Conservation (phyloP, 1,284 basidiomycete species). For the Cryptococcus deneoformans region DNA sequence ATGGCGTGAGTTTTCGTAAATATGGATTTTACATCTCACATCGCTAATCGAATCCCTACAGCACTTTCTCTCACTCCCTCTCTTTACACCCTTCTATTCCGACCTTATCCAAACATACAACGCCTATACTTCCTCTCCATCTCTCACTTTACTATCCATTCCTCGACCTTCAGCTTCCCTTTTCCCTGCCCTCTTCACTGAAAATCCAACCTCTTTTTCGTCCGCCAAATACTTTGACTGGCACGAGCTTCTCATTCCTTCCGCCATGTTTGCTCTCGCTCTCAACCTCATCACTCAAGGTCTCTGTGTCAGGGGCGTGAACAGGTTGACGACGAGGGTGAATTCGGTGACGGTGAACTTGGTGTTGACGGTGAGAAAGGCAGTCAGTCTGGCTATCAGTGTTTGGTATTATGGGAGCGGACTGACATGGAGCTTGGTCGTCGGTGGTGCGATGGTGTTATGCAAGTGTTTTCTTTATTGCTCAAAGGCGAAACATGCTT, state of each 20-base stretch:
- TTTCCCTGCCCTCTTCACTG: not conserved
- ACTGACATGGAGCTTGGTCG: conserved; percentile 31
- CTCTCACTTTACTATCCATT: conserved; percentile 31
- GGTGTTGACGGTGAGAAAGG: conserved; percentile 84
- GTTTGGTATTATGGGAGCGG: conserved; percentile 48
- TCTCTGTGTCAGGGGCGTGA: conserved; percentile 88
- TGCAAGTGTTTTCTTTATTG: conserved; percentile 20
- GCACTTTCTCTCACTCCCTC: conserved; percentile 65
- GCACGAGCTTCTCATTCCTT: conserved; percentile 54
- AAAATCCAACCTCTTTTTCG: not conserved
- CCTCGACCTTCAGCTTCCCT: conserved; percentile 15
- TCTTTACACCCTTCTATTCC: conserved; percentile 63
- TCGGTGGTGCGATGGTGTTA: conserved; percentile 46
- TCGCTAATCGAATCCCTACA: conserved; percentile 11
- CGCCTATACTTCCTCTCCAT: conserved; percentile 37
- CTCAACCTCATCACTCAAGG: conserved; percentile 83
- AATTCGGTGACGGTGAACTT: conserved; percentile 81
- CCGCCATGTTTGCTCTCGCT: conserved; percentile 63
- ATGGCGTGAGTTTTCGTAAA: conserved; percentile 47
- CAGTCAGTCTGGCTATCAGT: conserved; percentile 69
- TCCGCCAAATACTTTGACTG: conserved; percentile 2
- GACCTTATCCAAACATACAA: conserved; percentile 55
- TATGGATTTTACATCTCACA: not conserved
- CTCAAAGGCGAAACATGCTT: not conserved
- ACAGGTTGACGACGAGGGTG: conserved; percentile 71